Conservation (phyloP, 2,329 filamentous ascomycete genomes). For the Rhexocercosporidium sp. region DNA sequence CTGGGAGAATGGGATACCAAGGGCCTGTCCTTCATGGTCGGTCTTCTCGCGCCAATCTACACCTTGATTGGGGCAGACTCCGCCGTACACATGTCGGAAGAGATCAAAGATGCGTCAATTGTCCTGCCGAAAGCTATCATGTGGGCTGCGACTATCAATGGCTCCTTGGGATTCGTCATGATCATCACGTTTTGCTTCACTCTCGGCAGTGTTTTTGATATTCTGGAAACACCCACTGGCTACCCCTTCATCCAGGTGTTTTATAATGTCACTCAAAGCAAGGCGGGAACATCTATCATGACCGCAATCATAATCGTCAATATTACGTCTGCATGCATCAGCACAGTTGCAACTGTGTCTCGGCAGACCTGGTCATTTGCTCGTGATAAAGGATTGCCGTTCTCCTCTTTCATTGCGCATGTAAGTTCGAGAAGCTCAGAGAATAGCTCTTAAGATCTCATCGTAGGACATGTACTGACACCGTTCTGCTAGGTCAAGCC, state of each 20-base stretch:
- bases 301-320: constrained; percentile 49
- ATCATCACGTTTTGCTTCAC: constrained; percentile 45
- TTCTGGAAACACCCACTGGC: constrained; percentile 47
- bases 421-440: constrained; percentile 21
- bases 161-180: constrained; percentile 49
- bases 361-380: constrained; percentile 51
- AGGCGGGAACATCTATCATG: constrained; percentile 52
- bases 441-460: not conserved
- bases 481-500: constrained; percentile 43
- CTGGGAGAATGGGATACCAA: constrained; percentile 41
- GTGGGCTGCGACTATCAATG: constrained; percentile 53
- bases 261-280: constrained; percentile 52
- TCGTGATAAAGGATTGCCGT: constrained; percentile 50
- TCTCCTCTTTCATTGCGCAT: constrained; percentile 45
- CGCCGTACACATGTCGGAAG: constrained; percentile 51
- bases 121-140: constrained; percentile 53
- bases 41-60: constrained; percentile 44
- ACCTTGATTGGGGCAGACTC: constrained; percentile 33
- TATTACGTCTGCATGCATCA: constrained; percentile 45
- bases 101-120: constrained; percentile 52
- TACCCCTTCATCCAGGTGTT: constrained; percentile 59
- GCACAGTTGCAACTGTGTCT: constrained; percentile 43
- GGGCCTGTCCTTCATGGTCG: constrained; percentile 45
- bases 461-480: not conserved
- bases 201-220: constrained; percentile 42